phyloP scores from a whole-genome alignment of 1,284 basidiomycete species.

The Boletus albobrunnescens region DNA sequence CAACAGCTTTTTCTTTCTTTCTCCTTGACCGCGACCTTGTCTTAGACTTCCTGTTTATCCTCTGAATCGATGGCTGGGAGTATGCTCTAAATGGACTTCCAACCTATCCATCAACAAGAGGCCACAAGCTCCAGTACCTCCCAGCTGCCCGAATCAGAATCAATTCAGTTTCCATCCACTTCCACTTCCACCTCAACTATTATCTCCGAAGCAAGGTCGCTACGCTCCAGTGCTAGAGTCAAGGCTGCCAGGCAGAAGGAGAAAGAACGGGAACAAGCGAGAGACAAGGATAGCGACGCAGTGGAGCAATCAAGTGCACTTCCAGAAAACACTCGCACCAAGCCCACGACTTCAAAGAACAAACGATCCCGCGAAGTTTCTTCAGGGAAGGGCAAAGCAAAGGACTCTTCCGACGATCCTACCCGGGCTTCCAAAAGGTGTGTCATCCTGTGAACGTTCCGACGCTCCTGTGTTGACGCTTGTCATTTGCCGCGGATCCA shows the following conservation, averaged over 20 bases:
- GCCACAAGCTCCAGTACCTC: conserved; percentile 56
- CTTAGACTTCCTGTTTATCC: conserved; percentile 18
- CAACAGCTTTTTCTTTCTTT: conserved; percentile 23
- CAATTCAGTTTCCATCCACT: conserved; percentile 34
- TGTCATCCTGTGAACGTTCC: conserved; percentile 32
- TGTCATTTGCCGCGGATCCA: conserved; percentile 32
- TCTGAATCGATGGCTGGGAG: conserved; percentile 75
- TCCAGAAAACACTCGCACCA: conserved; percentile 41
- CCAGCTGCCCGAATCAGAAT: conserved; percentile 39
- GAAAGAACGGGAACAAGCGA: conserved; percentile 43
- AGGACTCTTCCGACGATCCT: conserved; percentile 52
- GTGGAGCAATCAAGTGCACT: conserved; percentile 39
- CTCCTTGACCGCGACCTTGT: conserved; percentile 26
- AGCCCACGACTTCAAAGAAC: conserved; percentile 40
- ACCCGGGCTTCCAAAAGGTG: conserved; percentile 57
- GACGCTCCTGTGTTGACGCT: conserved; percentile 20
- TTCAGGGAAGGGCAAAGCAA: conserved; percentile 59
- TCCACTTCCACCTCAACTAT: conserved; percentile 33
- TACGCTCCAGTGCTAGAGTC: conserved; percentile 71
- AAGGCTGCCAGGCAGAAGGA: conserved; percentile 70
- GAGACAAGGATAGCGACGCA: conserved; percentile 38
- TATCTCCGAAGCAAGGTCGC: conserved; percentile 45
- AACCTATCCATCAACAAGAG: conserved; percentile 62
- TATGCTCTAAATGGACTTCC: conserved; percentile 82
- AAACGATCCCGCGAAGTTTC: conserved; percentile 54